phyloP scores from a whole-genome alignment of 2,329 filamentous ascomycete species.

The Clonostachys solani region DNA sequence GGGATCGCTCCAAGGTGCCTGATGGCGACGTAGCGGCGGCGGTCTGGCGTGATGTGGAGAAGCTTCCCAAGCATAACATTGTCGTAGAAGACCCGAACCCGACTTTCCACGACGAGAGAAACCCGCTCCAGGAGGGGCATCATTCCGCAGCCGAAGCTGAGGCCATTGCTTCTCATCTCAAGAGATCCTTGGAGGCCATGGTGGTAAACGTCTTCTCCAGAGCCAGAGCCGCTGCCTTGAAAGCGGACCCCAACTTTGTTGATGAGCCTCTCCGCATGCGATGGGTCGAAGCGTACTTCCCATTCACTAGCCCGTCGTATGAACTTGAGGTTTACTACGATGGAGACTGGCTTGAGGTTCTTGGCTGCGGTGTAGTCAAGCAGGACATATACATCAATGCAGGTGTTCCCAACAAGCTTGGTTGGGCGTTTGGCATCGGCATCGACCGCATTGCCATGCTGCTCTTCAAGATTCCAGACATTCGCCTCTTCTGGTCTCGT shows the following conservation, averaged over 20 bases:
- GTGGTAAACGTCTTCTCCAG: conserved; percentile 84
- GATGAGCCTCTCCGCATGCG: conserved; percentile 78
- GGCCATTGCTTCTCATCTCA: conserved; percentile 80
- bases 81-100: conserved; percentile 82
- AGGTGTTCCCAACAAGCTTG: conserved; percentile 68
- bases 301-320: conserved; percentile 93
- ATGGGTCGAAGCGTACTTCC: conserved; percentile 97
- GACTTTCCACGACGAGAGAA: conserved; percentile 69
- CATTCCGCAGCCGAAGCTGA: conserved; percentile 76
- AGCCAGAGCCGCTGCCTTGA: conserved; percentile 62
- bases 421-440: conserved; percentile 95
- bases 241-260: conserved; percentile 40
- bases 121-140: conserved; percentile 71
- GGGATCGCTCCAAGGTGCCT: conserved; percentile 65
- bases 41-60: conserved; percentile 66
- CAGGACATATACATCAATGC: conserved; percentile 79
- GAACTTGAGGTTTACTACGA: conserved; percentile 95
- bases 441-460: conserved; percentile 97
- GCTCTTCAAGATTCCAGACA: conserved; percentile 92
- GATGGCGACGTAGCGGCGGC: conserved; percentile 56
- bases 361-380: conserved; percentile 87
- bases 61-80: conserved; percentile 69
- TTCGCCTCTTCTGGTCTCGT: conserved; percentile 90
- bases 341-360: conserved; percentile 91
- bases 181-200: conserved; percentile 83